These are phyloP conservation scores for Capsicum pubescens DNA, from an alignment of 257 asterid species.

Conservation along the genomic window DNA sequence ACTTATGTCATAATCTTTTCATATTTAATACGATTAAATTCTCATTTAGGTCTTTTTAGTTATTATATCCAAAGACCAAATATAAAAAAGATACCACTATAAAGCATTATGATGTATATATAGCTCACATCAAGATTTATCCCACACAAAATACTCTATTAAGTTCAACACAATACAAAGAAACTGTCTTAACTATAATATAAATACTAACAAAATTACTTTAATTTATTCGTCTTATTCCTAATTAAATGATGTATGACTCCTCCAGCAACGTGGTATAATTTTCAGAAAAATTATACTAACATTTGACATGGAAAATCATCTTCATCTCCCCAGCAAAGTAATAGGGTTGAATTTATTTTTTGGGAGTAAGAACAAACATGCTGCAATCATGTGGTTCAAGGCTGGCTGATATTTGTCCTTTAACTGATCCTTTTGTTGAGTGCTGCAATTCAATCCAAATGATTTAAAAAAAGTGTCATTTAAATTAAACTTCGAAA, in stretches of 20 bases:
- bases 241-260: background rate
- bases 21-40: too few species aligned
- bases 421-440: constrained; percentile 47
- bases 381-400: constrained; percentile 73
- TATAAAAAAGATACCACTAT: background rate
- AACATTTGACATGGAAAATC: background rate
- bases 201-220: background rate
- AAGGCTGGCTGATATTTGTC: constrained; percentile 64
- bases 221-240: background rate
- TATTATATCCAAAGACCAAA: background rate
- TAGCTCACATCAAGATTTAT: background rate
- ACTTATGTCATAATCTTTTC: background rate
- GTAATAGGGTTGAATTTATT: background rate
- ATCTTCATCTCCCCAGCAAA: too few species aligned
- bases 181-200: background rate
- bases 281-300: too few species aligned
- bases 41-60: too few species aligned
- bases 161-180: background rate
- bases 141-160: background rate
- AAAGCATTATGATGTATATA: background rate
- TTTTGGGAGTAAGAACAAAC: constrained; percentile 66
- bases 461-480: background rate
- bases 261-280: background rate
- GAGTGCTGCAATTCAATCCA: constrained; percentile 53
- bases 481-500: background rate